These are phyloP conservation scores for Rosa multiflora DNA, from an alignment of 306 rosid genomes.

Conservation along the genomic window DNA sequence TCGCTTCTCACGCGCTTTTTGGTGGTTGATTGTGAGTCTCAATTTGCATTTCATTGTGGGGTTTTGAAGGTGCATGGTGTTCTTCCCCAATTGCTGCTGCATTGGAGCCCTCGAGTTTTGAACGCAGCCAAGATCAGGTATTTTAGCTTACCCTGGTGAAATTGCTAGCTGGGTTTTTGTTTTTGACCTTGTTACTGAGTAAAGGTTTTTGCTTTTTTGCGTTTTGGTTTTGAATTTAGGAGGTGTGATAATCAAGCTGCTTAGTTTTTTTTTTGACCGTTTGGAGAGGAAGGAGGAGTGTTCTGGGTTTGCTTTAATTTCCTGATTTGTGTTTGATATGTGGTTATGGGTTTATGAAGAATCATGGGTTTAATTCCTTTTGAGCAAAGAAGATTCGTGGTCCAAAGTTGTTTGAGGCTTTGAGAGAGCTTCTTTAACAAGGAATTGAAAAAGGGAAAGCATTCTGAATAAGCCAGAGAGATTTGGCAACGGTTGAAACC, in stretches of 20 bases:
- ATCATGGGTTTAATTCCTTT: conserved; percentile 32
- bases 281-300: conserved; percentile 22
- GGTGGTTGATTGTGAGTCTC: conserved; percentile 35
- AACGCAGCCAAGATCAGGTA: conserved; percentile 50
- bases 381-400: conserved; percentile 43
- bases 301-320: conserved; percentile 15
- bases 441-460: conserved; percentile 48
- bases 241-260: background rate
- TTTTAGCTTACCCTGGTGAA: conserved; percentile 24
- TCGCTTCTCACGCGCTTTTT: conserved; percentile 31
- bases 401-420: conserved; percentile 16
- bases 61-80: conserved; percentile 36
- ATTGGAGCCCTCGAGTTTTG: conserved; percentile 8
- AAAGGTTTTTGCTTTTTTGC: conserved; percentile 10
- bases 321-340: conserved; percentile 13
- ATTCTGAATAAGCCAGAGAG: conserved; percentile 18
- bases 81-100: conserved; percentile 9
- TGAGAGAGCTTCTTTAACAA: conserved; percentile 40
- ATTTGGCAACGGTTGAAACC: conserved; percentile 63
- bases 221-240: background rate
- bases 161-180: conserved; percentile 26
- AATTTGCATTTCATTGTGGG: conserved; percentile 26
- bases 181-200: conserved; percentile 41
- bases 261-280: conserved; percentile 27
- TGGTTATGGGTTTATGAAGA: conserved; percentile 22